Base-by-base conservation (phyloP, 1,139 yeast species). In the Yamadazyma pseudoaaseri region DNA sequence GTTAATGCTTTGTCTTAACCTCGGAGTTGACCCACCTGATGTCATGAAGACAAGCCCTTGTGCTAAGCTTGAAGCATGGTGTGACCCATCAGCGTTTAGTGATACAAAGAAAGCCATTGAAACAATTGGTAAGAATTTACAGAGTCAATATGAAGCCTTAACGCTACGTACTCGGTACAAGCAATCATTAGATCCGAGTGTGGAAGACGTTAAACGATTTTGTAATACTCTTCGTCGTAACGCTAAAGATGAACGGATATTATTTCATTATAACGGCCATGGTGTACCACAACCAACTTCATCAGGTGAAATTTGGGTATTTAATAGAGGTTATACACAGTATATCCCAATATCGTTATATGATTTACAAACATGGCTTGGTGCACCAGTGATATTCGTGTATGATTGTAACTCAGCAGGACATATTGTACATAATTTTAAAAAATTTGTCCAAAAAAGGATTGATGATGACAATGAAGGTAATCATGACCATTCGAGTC, bases 281-380 rank as follows among this genome's bases (percentile, higher is more conserved):
- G 99, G 99, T 12, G 99, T 92, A 2, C 99, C 99, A 0, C 89
- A 89, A 46, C 98, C 99, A 1, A 94, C 98, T 0, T 79, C 89
- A 18, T 80, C 90, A 35, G 99, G 99, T n/a, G 99, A 92, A 54
- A 87, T 92, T 15, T 92, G 99, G 99, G 97, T 94, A 11, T 92
- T 92, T 62, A 92, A 92, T 58, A 69, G 97, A 47, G 96, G 96
- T 1, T 94, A 90, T 56, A 92, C 98, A 1, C 98, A 92, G 60
- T 92, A 92, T 55, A 92, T 92, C 41, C 99, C 99, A 1, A 94
- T 92, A 2, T 86, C 96, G 5, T 63, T 92, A 15, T 89, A 86
- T 54, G 98, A 94, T 52, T 66, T 92, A 34, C 98, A 92, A 53
- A 83, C 95, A 1, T 92, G 98, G 98, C 67, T 92, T 11, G 98